Evolutionary conservation across 192 early-diverging fungal genomes (phyloP).

Genomic region (Tieghemiomyces parasiticus): DNA sequence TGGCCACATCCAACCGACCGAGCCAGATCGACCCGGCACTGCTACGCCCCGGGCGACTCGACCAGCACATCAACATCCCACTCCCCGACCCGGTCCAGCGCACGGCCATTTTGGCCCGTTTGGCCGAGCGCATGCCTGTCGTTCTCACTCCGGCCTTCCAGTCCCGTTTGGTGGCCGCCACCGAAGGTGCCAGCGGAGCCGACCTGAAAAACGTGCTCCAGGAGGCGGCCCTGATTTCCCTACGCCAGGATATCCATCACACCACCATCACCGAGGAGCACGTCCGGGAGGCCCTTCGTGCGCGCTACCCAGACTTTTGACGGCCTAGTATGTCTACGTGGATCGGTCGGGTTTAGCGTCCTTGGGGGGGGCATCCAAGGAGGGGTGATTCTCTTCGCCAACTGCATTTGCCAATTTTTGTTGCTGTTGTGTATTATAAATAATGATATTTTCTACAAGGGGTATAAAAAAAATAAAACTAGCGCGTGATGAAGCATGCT

Average conservation of each 20-base stretch:
- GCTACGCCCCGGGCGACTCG: slow-evolving; percentile 56
- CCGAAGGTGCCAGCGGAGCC: slow-evolving; percentile 16
- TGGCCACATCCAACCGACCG: slow-evolving; percentile 41
- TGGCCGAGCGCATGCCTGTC: slow-evolving; percentile 32
- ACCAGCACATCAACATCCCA: slow-evolving; percentile 42
- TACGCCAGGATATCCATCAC: neutral
- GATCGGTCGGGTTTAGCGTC: too few species aligned
- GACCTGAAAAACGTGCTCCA: neutral
- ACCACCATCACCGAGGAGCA: too few species aligned
- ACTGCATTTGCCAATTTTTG: too few species aligned
- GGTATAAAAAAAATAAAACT: too few species aligned
- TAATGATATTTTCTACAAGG: too few species aligned
- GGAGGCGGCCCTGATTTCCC: slow-evolving; percentile 2
- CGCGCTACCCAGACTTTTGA: too few species aligned
- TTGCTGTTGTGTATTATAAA: too few species aligned
- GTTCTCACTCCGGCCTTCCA: slow-evolving; percentile 25
- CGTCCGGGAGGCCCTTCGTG: too few species aligned
- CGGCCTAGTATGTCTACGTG: too few species aligned
- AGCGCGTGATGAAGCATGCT: too few species aligned
- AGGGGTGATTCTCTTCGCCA: too few species aligned
- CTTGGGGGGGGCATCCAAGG: too few species aligned
- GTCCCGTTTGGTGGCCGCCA: slow-evolving; percentile 17
- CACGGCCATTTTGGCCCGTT: slow-evolving; percentile 24
- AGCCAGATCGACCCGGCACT: slow-evolving; percentile 51
- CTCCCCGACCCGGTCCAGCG: slow-evolving; percentile 36